Base-by-base conservation (phyloP, 108 stramenopile genomes). In the Discostella pseudostelligera region DNA sequence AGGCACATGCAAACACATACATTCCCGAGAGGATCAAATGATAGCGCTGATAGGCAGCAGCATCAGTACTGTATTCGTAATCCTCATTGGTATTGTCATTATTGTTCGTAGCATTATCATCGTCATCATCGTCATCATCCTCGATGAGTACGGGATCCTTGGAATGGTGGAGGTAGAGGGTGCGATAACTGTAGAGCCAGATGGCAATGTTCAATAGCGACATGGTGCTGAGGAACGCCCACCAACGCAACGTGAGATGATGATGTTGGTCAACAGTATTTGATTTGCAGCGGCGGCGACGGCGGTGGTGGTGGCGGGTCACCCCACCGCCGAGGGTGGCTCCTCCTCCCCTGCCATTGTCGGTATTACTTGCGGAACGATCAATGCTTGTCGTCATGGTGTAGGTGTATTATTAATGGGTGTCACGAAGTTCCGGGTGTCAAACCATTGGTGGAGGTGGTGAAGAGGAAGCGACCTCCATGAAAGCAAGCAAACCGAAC, bases 1-100 rank as follows among this genome's bases (percentile, higher is more conserved):
- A 76, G 8, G 75, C 75, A 32, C 75, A 76, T 0, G 64, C 75
- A 14, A 76, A 70, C 5, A 70, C 69, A 35, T 76, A 76, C 3
- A 70, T 59, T 7, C 75, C 75, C 14, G 75, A 76, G 13, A 76
- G 69, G 17, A 65, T 36, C 8, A 76, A 45, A 21, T 76, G 75
- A 24, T 65, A 42, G 12, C 62, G 61, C 39, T 76, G 69, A 32
- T 76, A 65, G 26, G 62, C 32, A 50, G 50, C 19, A 8, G 2
- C 2, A 29, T 2, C 1, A 22, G 5, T 5, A 6, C n/a, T 20
- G 46, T 17, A 22, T 22, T 12, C 49, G 49, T 12, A 1, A 22
- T 9, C 3, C 49, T 7, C 22, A 11, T 24, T 12, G 24, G 10
- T 12, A 20, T 5, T 16, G 49, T 20, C 22, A 32, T 32, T 32